phyloP scores from a whole-genome alignment of 2,329 filamentous ascomycete genomes.

The Keithomyces neogunnii region DNA sequence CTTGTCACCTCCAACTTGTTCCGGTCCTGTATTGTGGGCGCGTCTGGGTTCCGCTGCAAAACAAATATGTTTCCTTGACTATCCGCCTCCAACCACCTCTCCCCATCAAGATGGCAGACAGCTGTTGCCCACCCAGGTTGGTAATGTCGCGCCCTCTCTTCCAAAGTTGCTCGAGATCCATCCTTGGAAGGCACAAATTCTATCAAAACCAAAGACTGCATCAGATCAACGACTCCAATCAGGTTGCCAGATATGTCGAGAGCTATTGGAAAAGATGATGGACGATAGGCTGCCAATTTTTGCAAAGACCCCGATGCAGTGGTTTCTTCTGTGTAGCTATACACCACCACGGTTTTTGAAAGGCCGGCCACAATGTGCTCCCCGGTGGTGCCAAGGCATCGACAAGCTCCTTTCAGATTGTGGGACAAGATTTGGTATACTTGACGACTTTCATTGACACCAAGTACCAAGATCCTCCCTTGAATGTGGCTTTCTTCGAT shows the following conservation, averaged over 20 bases:
- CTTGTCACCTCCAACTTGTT: constrained; percentile 63
- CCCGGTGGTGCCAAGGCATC: constrained; percentile 65
- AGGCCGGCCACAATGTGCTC: constrained; percentile 77
- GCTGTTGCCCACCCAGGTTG: constrained; percentile 77
- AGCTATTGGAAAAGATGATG: constrained; percentile 76
- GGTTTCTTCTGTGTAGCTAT: constrained; percentile 47
- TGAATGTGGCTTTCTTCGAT: constrained; percentile 37
- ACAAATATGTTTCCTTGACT: constrained; percentile 82
- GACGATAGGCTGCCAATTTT: constrained; percentile 69
- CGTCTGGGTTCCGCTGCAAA: constrained; percentile 62
- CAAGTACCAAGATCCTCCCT: constrained; percentile 78
- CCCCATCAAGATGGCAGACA: constrained; percentile 60
- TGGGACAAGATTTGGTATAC: constrained; percentile 65
- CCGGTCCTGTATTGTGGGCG: constrained; percentile 66
- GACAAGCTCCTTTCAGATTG: constrained; percentile 69
- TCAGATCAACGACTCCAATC: constrained; percentile 83
- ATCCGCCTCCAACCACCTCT: constrained; percentile 77
- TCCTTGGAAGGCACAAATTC: constrained; percentile 55
- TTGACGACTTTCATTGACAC: constrained; percentile 66
- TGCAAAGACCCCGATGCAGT: constrained; percentile 49
- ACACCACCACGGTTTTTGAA: constrained; percentile 72
- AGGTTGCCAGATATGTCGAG: constrained; percentile 63
- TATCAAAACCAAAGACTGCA: constrained; percentile 82
- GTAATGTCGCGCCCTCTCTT: constrained; percentile 71
- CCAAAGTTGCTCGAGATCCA: constrained; percentile 52